Evolutionary conservation across 129 eudicot genomes (phyloP).

Genomic region (Centella asiatica): DNA sequence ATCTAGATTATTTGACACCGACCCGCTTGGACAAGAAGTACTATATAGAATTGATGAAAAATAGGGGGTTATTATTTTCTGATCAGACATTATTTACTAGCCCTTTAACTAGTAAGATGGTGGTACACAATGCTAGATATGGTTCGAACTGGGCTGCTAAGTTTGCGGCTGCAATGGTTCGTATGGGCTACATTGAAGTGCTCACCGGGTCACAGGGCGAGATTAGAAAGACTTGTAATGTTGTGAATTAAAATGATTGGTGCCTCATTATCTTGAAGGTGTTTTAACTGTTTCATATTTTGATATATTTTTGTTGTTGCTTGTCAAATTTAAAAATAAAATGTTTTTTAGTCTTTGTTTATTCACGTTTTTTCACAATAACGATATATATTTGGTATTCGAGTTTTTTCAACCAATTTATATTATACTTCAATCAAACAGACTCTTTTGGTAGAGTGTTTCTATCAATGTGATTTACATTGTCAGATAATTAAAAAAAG

Average conservation of each 20-base stretch:
- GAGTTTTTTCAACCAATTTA: too few relatives aligned
- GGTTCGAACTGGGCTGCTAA: constrained; percentile 18
- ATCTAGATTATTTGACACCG: constrained; percentile 19
- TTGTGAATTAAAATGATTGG: constrained; percentile 22
- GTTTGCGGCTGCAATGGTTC: constrained; percentile 36
- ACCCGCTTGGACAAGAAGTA: constrained; percentile 22
- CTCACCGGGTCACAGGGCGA: constrained; percentile 27
- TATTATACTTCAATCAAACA: too few relatives aligned
- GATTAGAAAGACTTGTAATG: constrained; percentile 26
- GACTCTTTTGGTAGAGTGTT: too few relatives aligned
- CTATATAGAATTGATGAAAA: constrained; percentile 11
- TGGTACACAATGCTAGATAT: constrained; percentile 10
- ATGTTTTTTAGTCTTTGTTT: too few relatives aligned
- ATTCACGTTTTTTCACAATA: too few relatives aligned
- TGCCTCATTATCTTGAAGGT: too few relatives aligned
- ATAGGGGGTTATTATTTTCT: constrained; percentile 19
- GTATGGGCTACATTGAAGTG: constrained; percentile 33
- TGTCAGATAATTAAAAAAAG: too few relatives aligned
- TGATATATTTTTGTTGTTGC: too few relatives aligned
- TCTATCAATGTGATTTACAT: too few relatives aligned
- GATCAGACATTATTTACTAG: constrained; percentile 21
- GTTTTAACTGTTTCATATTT: too few relatives aligned
- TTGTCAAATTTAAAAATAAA: too few relatives aligned
- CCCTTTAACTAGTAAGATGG: constrained; percentile 15
- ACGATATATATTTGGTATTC: too few relatives aligned